phyloP scores from a whole-genome alignment of 345 rosid species.

The Heritiera littoralis region DNA sequence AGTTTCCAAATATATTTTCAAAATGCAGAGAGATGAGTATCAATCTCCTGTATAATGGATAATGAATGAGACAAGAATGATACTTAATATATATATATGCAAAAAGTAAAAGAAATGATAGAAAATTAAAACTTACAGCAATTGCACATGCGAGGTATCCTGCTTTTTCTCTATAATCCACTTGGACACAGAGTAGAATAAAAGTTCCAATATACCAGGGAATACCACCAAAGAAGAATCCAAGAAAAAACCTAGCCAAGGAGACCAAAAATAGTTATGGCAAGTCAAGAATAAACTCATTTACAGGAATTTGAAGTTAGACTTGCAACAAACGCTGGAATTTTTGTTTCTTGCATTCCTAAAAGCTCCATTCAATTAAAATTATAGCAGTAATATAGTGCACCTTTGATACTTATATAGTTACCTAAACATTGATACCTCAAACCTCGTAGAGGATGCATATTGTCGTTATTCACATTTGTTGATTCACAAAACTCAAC shows the following conservation, averaged over 20 bases:
- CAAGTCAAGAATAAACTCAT: neutral
- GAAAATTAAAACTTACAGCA: constrained; percentile 52
- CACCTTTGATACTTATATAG: neutral
- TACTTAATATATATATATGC: neutral
- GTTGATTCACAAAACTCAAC: neutral
- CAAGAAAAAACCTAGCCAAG: constrained; percentile 60
- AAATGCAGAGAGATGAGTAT: neutral
- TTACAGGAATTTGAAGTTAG: neutral
- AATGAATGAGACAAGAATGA: neutral
- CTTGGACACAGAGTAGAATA: constrained; percentile 48
- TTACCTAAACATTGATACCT: neutral
- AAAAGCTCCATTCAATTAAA: neutral
- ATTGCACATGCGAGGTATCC: constrained; percentile 81
- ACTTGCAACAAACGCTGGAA: neutral
- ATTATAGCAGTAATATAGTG: neutral
- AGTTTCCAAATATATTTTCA: neutral
- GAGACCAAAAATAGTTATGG: constrained; percentile 14
- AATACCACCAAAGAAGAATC: constrained; percentile 82
- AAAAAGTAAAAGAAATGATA: neutral
- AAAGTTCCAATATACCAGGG: constrained; percentile 86
- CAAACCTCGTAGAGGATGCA: neutral
- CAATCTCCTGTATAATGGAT: neutral
- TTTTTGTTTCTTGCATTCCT: neutral
- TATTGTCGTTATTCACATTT: neutral
- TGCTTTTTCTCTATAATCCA: constrained; percentile 80